Evolutionary conservation across 2,329 filamentous ascomycete genomes (phyloP), one percentile per base, ranked within the genome.

Genomic region (Nemania serpens): DNA sequence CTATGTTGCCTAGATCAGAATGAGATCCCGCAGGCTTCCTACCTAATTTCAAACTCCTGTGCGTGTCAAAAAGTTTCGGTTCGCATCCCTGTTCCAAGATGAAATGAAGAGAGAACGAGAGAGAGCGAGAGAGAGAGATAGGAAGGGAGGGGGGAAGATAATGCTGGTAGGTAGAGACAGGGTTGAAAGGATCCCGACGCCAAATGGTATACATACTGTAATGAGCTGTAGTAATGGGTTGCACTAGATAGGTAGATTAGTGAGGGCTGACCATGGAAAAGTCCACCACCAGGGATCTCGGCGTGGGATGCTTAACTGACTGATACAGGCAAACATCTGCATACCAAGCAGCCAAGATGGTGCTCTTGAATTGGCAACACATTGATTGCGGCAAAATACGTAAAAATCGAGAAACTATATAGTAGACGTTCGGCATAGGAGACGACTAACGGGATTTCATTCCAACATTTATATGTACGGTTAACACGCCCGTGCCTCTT

Each of bases 151-250:
- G 18, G n/a, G 29, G 33, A 15, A 22, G 33, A 10, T 12, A 39
- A 12, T 3, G 36, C 4, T 10, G 36, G 36, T 10, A 39, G 36
- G 5, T 3, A 39, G 15, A 39, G 11, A 39, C 25, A 29, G 25
- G 25, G 7, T 4, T 29, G 15, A 18, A 29, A 43, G 36, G 43
- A 42, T 11, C 37, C 37, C 48, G 33, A 46, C 10, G 41, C 48
- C 39, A 45, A 12, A 48, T 56, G 39, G 43, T 45, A 53, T 47
- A 55, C 53, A 47, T 58, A 49, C 34, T 36, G 50, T 61, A 58
- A 63, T 54, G 58, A 55, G 54, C 22, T 55, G 45, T 63, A 55
- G 58, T 61, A 63, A 63, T 63, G 50, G 46, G 41, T 61, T 58
- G 58, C 54, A 29, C 61, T 55, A 54, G 50, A 55, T 62, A 57